Evolutionary conservation across 768 basidiomycete genomes (phyloP).

Genomic region (Sporobolomyces roseus): DNA sequence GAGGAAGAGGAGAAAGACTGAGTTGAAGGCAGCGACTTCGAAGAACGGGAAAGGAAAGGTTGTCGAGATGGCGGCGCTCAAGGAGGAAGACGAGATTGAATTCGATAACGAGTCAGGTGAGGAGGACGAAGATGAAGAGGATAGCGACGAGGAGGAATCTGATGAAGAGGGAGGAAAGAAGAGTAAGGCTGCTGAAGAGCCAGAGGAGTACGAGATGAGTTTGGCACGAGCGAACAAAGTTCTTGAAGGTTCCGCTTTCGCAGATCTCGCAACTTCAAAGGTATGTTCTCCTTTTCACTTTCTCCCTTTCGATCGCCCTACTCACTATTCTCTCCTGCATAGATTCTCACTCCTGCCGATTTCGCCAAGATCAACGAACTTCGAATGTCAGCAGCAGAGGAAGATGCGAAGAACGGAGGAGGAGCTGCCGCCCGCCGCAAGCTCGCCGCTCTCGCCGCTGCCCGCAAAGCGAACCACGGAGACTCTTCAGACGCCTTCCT

Average conservation of each 20-base stretch:
- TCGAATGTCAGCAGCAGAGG: slow-evolving; percentile 69
- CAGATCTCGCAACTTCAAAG: slow-evolving; percentile 75
- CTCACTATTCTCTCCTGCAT: background rate
- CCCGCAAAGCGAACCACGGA: slow-evolving; percentile 55
- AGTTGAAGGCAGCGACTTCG: slow-evolving; percentile 41
- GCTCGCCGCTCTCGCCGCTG: slow-evolving; percentile 71
- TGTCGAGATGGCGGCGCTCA: slow-evolving; percentile 30
- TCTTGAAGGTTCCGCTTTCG: slow-evolving; percentile 53
- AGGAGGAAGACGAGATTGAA: slow-evolving; percentile 39
- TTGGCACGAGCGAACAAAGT: slow-evolving; percentile 43
- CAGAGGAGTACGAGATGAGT: slow-evolving; percentile 38
- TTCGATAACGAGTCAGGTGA: slow-evolving; percentile 32
- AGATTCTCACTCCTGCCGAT: slow-evolving; percentile 97
- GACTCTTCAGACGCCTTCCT: slow-evolving; percentile 52
- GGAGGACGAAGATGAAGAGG: slow-evolving; percentile 41
- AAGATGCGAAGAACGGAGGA: slow-evolving; percentile 65
- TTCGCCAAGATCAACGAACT: slow-evolving; percentile 88
- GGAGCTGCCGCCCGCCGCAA: slow-evolving; percentile 82
- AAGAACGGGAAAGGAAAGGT: slow-evolving; percentile 32
- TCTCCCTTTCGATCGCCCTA: background rate
- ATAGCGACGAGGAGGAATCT: slow-evolving; percentile 42
- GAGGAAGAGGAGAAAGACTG: slow-evolving; percentile 29
- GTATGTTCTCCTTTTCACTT: slow-evolving; percentile 49
- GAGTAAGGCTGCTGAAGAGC: slow-evolving; percentile 21
- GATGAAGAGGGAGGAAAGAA: slow-evolving; percentile 19